These are phyloP conservation scores for Pulveroboletus sp. DNA, from an alignment of 768 basidiomycete species.

Conservation along the genomic window DNA sequence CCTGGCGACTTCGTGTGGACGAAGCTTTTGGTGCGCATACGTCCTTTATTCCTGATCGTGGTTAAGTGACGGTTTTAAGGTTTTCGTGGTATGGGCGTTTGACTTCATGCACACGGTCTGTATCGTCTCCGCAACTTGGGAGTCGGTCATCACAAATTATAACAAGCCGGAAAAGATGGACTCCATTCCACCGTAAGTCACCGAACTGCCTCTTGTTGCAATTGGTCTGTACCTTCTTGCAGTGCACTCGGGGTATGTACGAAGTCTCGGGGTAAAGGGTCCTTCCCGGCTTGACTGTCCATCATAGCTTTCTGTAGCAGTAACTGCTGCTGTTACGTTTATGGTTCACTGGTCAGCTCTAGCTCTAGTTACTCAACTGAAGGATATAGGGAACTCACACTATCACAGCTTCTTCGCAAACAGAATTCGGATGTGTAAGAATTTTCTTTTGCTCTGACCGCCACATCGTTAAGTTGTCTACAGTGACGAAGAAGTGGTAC, in stretches of 20 bases:
- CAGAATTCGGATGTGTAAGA: constrained; percentile 32
- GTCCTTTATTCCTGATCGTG: neutral
- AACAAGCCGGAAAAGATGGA: constrained; percentile 26
- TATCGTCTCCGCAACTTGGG: constrained; percentile 25
- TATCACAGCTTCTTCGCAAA: constrained; percentile 30
- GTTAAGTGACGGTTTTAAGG: constrained; percentile 11
- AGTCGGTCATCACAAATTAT: constrained; percentile 26
- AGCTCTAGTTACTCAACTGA: neutral
- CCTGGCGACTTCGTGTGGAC: constrained; percentile 25
- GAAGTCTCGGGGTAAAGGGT: rapidly evolving
- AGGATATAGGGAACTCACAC: neutral
- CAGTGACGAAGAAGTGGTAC: constrained; percentile 34
- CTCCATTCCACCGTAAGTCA: constrained; percentile 27
- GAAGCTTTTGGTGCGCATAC: constrained; percentile 24
- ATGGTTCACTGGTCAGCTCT: constrained; percentile 31
- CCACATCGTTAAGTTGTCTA: constrained; percentile 2
- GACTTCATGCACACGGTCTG: constrained; percentile 30
- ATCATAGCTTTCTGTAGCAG: constrained; percentile 29
- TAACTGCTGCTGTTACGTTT: constrained; percentile 30
- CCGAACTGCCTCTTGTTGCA: rapidly evolving
- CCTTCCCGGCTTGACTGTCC: neutral
- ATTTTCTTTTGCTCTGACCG: neutral
- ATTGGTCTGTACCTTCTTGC: neutral
- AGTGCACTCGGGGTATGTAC: constrained; percentile 29
- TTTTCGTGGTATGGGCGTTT: constrained; percentile 26